Evolutionary conservation across 371 early-diverging fungal species (phyloP), one percentile per base, ranked within the genome.

Genomic region (Mortierella polycephala): DNA sequence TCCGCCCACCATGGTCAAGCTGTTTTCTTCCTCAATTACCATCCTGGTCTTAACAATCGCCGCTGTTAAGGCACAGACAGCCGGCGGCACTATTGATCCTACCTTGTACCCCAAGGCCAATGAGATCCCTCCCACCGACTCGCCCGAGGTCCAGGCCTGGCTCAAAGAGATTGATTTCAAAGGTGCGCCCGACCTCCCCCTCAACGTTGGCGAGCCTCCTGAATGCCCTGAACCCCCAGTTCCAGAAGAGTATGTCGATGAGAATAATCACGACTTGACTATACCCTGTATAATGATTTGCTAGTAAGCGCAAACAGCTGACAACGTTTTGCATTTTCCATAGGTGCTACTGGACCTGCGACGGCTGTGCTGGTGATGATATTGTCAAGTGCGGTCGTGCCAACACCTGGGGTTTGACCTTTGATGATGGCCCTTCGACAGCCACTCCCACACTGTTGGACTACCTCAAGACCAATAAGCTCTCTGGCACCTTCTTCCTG

Each of bases 401-500:
- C 58, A 72, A 72, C 63, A 73, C 67, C 45, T 88, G 86, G 87
- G 88, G 87, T 56, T 69, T 87, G 46, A 89, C 88, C 40, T 89
- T 82, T 55, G 90, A 89, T 63, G 91, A 89, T 64, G 91, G 91
- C 45, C 90, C 90, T 10, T 72, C 73, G 21, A 75, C 84, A 20
- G 81, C 74, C 57, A 84, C 86, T 67, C 47, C 66, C 41, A n/a
- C 69, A 67, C n/a, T 90, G 75, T 59, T 84, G 30, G 87, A 88
- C 57, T 82, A 80, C 50, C 73, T 91, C 45, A 81, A 85, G 45
- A 54, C 65, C 40, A 71, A 80, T 40, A 82, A 85, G 42, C 65
- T 83, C 44, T 85, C 88, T 63, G 89, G 86, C 1, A 91, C 91
- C 5, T 83, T 91, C 50, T 91, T 88, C 63, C 75, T 89, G 70